Evolutionary conservation across 371 early-diverging fungal species (phyloP), one percentile per base, ranked within the genome.

Genomic region (Apophysomyces variabilis): DNA sequence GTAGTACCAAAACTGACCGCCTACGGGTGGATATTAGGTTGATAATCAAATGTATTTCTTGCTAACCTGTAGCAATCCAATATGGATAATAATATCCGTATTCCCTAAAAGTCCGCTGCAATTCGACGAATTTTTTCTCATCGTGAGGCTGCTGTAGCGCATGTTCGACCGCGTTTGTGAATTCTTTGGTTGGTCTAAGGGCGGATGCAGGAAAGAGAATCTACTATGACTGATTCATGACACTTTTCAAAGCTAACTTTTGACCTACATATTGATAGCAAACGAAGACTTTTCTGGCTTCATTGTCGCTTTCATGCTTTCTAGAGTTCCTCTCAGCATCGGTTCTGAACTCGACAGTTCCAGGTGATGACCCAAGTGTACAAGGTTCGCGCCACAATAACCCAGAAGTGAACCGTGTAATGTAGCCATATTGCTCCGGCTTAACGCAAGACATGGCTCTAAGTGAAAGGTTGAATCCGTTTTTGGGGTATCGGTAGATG

Each of bases 51-150:
- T 0, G 21, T 4, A 7, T 16, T 5, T 21, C 9, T 6, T 50
- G 0, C n/a, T 50, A 21, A 50, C 54, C 54, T n/a, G 21, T 50
- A n/a, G 21, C 21, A 21, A 50, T 50, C 54, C 54, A 50, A 26
- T 50, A 50, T 21, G 54, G 54, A 21, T 21, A 50, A 21, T 50
- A 50, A 26, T 50, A 50, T 21, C 54, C 54, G 21, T 18, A 50
- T n/a, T 50, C 54, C 21, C 21, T 50, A 21, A 50, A 50, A 50
- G 21, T 26, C 21, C 21, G 16, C 16, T 50, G 18, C 21, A 50
- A 5, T 1, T 9, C 16, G 11, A 50, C 3, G 21, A 50, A 50
- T 21, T 50, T 50, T 50, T 50, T 5, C 9, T 21, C 7, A 50
- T 50, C 54, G 5, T 18, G 7, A 21, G 54, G 54, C 4, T 7